Conservation (phyloP, 192 early-diverging fungal species). For the Backusella circina region DNA sequence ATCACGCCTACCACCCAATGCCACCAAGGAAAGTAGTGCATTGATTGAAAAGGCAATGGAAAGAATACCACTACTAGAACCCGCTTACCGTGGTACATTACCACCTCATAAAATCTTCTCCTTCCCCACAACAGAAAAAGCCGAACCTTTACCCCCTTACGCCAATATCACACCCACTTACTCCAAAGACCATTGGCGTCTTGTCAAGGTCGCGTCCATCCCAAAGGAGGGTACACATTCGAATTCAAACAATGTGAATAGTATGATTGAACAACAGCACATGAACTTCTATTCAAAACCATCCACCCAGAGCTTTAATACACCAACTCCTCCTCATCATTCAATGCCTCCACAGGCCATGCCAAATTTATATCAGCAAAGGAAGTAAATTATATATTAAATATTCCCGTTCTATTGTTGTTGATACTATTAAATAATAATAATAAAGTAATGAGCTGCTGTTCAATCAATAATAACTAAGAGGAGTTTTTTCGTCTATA, state of each 20-base stretch:
- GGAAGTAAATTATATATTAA: background rate
- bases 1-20: slow-evolving; percentile 33
- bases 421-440: background rate
- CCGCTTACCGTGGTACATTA: slow-evolving; percentile 44
- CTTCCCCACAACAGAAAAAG: slow-evolving; percentile 34
- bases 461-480: too few relatives aligned
- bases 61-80: slow-evolving; percentile 37
- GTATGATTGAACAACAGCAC: slow-evolving; percentile 9
- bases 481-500: too few relatives aligned
- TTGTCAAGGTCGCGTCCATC: slow-evolving; percentile 1
- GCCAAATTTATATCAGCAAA: background rate
- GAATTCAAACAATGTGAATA: background rate
- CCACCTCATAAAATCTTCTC: slow-evolving; percentile 48
- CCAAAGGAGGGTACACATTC: background rate
- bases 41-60: slow-evolving; percentile 39
- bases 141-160: slow-evolving; percentile 21
- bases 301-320: background rate
- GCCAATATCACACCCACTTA: slow-evolving; percentile 32
- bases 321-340: background rate
- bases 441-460: background rate
- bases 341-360: background rate
- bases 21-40: slow-evolving; percentile 25
- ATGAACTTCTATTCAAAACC: slow-evolving; percentile 6
- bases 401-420: too few relatives aligned
- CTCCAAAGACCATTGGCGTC: slow-evolving; percentile 19